Base-by-base conservation (phyloP, 2,329 filamentous ascomycete genomes). In the Fusarium avenaceum region DNA sequence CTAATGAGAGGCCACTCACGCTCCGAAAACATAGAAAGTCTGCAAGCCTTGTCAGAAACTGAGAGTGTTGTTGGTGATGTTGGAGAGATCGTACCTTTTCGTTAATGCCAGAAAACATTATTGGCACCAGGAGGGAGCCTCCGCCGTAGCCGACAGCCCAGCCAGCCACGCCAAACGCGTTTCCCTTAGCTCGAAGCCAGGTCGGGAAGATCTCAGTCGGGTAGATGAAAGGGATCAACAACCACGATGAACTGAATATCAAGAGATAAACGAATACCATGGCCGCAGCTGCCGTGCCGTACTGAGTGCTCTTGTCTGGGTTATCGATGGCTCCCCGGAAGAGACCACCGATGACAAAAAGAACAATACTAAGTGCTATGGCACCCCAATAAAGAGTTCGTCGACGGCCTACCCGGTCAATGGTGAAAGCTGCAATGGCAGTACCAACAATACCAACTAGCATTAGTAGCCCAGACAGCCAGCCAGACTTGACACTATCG, bases 381-480 rank as follows among this genome's bases (percentile, higher is more conserved):
- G 77, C 75, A 42, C 72, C 78, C 77, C 75, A 79, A 60, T 73
- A 79, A 22, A 80, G 69, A 3, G 75, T 78, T 50, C 72, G 58
- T 30, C 77, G 73, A 19, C 79, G 76, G 42, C 79, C 79, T 32
- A 81, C 68, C 22, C 72, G 70, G 51, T 81, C 79, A 24, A 81
- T 73, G 22, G 76, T 76, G 44, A 79, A 82, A 4, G 83, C 83
- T 61, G 80, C 82, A 66, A 85, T 83, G 46, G 84, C 80, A 8
- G 83, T 86, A 6, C 82, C 83, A 10, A 84, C 52, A 39, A 86
- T 84, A 15, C 83, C 83, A 51, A 86, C 79, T 2, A 82, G 84
- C 46, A 84, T 86, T 6, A 85, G 69, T 9, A 82, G 80, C 10
- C 82, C 84, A 3, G 84, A 81, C 14, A 86, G 77, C 30, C 84